These are phyloP conservation scores for Arbutus unedo DNA, from an alignment of 148 eudicot genomes.

Conservation along the genomic window DNA sequence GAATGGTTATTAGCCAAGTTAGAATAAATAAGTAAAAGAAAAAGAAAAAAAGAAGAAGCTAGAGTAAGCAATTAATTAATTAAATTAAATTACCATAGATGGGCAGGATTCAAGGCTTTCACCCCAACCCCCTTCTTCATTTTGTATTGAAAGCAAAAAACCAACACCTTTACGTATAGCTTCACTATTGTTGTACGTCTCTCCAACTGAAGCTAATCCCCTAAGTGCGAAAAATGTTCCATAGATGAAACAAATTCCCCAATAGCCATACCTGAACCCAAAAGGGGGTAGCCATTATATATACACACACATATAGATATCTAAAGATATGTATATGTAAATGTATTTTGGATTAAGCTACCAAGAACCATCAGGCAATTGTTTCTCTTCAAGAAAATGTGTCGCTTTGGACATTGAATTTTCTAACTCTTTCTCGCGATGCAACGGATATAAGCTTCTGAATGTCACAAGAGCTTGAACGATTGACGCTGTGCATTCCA, in stretches of 20 bases:
- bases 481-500: background rate
- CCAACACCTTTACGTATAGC: conserved; percentile 30
- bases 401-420: background rate
- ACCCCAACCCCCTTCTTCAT: conserved; percentile 47
- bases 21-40: too few relatives aligned
- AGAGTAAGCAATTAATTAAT: too few relatives aligned
- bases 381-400: background rate
- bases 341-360: too few relatives aligned
- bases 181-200: conserved; percentile 27
- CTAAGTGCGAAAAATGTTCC: conserved; percentile 31
- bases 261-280: conserved; percentile 34
- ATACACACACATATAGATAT: too few relatives aligned
- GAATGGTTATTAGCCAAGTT: too few relatives aligned
- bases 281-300: background rate
- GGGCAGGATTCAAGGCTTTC: conserved; percentile 34
- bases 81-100: conserved; percentile 20
- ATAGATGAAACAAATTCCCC: conserved; percentile 40
- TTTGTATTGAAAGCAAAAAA: conserved; percentile 26
- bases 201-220: conserved; percentile 30
- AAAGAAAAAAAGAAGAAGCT: too few relatives aligned
- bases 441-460: background rate
- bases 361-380: background rate
- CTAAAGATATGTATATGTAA: too few relatives aligned
- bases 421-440: background rate
- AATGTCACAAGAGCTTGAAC: background rate